These are phyloP conservation scores for Alternaria gansuensis DNA, from an alignment of 2,329 filamentous ascomycete species.

Conservation along the genomic window DNA sequence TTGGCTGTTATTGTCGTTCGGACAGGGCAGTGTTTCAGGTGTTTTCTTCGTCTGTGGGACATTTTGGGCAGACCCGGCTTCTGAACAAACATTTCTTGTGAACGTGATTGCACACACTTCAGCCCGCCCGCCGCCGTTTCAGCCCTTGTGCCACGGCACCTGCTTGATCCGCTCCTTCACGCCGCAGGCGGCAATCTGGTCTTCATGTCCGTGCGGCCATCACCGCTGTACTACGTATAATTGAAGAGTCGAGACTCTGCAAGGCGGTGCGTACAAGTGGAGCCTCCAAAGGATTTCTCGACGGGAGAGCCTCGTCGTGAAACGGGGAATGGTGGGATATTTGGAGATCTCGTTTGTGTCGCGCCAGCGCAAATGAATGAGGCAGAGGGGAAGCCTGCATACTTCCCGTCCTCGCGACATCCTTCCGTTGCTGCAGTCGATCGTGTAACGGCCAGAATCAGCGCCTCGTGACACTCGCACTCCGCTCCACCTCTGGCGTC, in stretches of 20 bases:
- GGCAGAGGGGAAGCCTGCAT: slow-evolving; percentile 19
- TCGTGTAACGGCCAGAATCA: slow-evolving; percentile 16
- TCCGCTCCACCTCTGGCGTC: slow-evolving; percentile 22
- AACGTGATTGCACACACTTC: slow-evolving; percentile 27
- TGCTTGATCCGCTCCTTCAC: slow-evolving; percentile 17
- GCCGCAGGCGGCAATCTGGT: slow-evolving; percentile 19
- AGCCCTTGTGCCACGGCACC: slow-evolving; percentile 28
- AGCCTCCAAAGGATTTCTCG: slow-evolving; percentile 11
- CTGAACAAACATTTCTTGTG: slow-evolving; percentile 22
- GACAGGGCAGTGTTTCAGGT: slow-evolving; percentile 38
- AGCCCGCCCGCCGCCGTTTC: slow-evolving; percentile 29
- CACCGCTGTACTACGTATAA: slow-evolving; percentile 3
- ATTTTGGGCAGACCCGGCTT: slow-evolving; percentile 23
- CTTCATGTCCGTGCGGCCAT: slow-evolving; percentile 26
- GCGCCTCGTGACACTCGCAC: slow-evolving; percentile 28
- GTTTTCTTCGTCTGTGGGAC: slow-evolving; percentile 25
- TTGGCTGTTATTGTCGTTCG: slow-evolving; percentile 25
- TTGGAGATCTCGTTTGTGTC: slow-evolving; percentile 28
- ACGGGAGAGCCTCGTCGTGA: slow-evolving; percentile 28
- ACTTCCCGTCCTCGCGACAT: slow-evolving; percentile 24
- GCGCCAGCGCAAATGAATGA: slow-evolving; percentile 21
- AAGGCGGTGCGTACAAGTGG: slow-evolving; percentile 20
- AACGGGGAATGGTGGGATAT: slow-evolving; percentile 28
- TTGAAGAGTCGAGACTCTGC: slow-evolving; percentile 32
- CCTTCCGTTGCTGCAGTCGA: slow-evolving; percentile 19